Conservation (phyloP, 805 yeast species). For the Ogataea kodamae region DNA sequence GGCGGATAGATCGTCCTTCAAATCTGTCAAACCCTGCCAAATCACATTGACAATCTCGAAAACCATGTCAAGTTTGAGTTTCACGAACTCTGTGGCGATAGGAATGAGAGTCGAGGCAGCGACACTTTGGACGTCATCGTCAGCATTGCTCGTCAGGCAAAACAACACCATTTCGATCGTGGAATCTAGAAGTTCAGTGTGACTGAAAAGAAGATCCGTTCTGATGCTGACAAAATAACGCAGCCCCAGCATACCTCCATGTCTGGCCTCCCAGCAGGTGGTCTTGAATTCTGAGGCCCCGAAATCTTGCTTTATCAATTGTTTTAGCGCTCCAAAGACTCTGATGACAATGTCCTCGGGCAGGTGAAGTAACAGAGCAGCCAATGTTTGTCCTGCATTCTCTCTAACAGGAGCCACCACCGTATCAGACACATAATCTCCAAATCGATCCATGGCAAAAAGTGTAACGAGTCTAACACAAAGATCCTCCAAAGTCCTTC, state of each 20-base stretch:
- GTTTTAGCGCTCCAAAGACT: slow-evolving; percentile 62
- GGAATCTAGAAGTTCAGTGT: slow-evolving; percentile 57
- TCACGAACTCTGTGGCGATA: slow-evolving; percentile 82
- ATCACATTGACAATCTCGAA: slow-evolving; percentile 58
- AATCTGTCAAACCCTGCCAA: slow-evolving; percentile 84
- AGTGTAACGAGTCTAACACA: slow-evolving; percentile 81
- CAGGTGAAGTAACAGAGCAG: slow-evolving; percentile 79
- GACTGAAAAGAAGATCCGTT: slow-evolving; percentile 65
- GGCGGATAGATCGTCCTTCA: slow-evolving; percentile 90
- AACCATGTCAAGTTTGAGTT: slow-evolving; percentile 48
- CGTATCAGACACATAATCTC: slow-evolving; percentile 95
- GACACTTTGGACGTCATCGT: slow-evolving; percentile 96
- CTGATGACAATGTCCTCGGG: slow-evolving; percentile 53
- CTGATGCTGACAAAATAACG: slow-evolving; percentile 89
- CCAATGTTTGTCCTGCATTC: slow-evolving; percentile 91
- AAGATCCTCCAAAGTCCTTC: slow-evolving; percentile 76
- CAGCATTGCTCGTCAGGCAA: slow-evolving; percentile 75
- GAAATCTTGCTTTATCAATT: slow-evolving; percentile 64
- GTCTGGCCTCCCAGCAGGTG: slow-evolving; percentile 94
- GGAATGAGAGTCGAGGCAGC: slow-evolving; percentile 93
- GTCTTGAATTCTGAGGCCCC: slow-evolving; percentile 39
- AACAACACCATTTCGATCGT: slow-evolving; percentile 83
- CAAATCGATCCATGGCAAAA: slow-evolving; percentile 91
- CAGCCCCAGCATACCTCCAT: slow-evolving; percentile 94
- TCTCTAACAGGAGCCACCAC: slow-evolving; percentile 98